Percentiles rank a stretch among this genome's conserved stretches.
phyloP scores from a whole-genome alignment of 2,329 filamentous ascomycete genomes.

The Geoglossum cookeanum region DNA sequence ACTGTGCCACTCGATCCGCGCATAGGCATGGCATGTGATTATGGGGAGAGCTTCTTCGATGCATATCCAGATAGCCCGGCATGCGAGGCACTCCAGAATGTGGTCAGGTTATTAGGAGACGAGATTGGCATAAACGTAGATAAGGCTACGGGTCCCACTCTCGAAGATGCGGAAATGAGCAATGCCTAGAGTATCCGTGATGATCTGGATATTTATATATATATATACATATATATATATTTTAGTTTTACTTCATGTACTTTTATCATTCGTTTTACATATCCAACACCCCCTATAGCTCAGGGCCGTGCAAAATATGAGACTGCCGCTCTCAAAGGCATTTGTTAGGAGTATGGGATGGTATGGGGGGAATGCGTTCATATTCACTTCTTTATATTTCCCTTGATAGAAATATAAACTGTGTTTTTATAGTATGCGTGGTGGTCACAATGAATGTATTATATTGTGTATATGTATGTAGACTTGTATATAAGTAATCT shows the following conservation, averaged over 20 bases:
- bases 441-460: too few relatives aligned
- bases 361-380: too few relatives aligned
- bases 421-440: too few relatives aligned
- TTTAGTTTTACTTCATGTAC: too few relatives aligned
- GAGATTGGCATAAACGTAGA: conserved; percentile 41
- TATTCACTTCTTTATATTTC: too few relatives aligned
- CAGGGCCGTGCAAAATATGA: not conserved
- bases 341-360: too few relatives aligned
- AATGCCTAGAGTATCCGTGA: not conserved
- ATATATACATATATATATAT: too few relatives aligned
- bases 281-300: too few relatives aligned
- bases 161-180: not conserved
- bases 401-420: too few relatives aligned
- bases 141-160: not conserved
- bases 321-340: not conserved
- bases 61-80: conserved; percentile 85
- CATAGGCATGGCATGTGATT: conserved; percentile 93
- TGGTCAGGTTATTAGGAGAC: conserved; percentile 54
- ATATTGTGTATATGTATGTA: too few relatives aligned
- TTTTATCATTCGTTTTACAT: too few relatives aligned
- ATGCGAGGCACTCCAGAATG: conserved; percentile 58
- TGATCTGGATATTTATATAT: not conserved
- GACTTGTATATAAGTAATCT: too few relatives aligned
- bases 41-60: conserved; percentile 93
- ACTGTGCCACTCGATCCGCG: conserved; percentile 80